Conservation (phyloP, 495 filamentous ascomycete species). For the Tuber microsphaerosporum region DNA sequence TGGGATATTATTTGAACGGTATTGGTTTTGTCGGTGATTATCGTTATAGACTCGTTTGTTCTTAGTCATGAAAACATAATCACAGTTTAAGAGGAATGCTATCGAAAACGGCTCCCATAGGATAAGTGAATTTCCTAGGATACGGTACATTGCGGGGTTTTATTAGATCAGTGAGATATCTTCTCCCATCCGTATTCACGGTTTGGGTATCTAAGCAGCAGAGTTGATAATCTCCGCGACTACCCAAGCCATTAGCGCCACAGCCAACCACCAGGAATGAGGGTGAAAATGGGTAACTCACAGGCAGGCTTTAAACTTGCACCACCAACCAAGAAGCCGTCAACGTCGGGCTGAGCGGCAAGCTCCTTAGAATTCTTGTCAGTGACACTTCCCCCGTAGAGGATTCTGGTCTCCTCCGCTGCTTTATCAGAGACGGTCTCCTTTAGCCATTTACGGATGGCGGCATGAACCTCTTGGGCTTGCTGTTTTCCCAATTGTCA, state of each 20-base stretch:
- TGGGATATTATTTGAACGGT: neutral
- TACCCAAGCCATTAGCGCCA: constrained; percentile 53
- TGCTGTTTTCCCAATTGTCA: constrained; percentile 49
- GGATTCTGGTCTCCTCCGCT: constrained; percentile 56
- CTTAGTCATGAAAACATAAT: neutral
- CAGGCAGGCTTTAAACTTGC: constrained; percentile 97
- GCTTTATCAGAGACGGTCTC: constrained; percentile 56
- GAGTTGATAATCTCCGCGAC: constrained; percentile 59
- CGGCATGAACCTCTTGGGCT: constrained; percentile 89
- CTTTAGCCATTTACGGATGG: constrained; percentile 81
- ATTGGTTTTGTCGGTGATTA: neutral
- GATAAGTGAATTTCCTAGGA: constrained; percentile 14
- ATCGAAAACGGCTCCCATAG: neutral
- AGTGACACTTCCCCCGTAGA: constrained; percentile 93
- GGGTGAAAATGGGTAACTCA: constrained; percentile 48
- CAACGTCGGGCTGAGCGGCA: constrained; percentile 84
- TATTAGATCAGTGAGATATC: neutral
- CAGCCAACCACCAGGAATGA: constrained; percentile 49
- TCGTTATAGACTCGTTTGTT: constrained; percentile 1
- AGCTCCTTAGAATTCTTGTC: constrained; percentile 97
- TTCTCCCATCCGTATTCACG: neutral
- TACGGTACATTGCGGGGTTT: neutral
- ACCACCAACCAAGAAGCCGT: constrained; percentile 96
- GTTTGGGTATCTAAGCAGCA: neutral
- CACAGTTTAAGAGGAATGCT: neutral